These are phyloP conservation scores for Sphagnum fallax DNA, from an alignment of 228 moss, liverwort and hornwort species.

Conservation along the genomic window DNA sequence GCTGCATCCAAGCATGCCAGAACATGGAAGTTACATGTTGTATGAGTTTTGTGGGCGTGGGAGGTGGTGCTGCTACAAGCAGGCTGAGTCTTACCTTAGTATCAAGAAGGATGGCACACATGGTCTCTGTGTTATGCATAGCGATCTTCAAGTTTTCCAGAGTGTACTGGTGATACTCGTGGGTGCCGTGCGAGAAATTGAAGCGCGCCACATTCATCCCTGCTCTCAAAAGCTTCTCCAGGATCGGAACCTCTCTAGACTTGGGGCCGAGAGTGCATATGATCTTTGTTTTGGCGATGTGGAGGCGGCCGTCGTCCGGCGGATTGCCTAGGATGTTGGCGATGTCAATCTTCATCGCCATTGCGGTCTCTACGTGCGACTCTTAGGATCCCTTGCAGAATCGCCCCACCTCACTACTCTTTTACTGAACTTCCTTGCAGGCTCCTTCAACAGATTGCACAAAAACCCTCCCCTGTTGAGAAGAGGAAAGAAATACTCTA, in stretches of 20 bases:
- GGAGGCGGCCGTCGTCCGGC: slow-evolving; percentile 25
- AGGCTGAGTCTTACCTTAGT: slow-evolving; percentile 40
- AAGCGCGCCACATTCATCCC: slow-evolving; percentile 86
- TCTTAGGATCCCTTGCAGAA: too few species aligned
- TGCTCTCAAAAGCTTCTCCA: slow-evolving; percentile 67
- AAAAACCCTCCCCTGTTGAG: too few species aligned
- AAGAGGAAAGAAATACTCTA: too few species aligned
- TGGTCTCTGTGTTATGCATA: slow-evolving; percentile 54
- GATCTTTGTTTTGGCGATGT: slow-evolving; percentile 31
- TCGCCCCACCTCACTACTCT: too few species aligned
- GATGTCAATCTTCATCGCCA: slow-evolving; percentile 24
- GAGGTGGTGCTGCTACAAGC: too few species aligned
- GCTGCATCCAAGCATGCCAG: too few species aligned
- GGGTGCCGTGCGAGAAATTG: slow-evolving; percentile 78
- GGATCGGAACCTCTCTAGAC: slow-evolving; percentile 40
- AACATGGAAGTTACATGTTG: too few species aligned
- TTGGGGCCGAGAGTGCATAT: slow-evolving; percentile 63
- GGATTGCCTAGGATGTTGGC: slow-evolving; percentile 13
- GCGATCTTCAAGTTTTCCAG: slow-evolving; percentile 42
- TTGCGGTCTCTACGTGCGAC: background rate
- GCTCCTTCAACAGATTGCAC: too few species aligned
- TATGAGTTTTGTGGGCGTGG: too few species aligned
- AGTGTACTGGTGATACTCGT: slow-evolving; percentile 75
- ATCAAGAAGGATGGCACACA: slow-evolving; percentile 73
- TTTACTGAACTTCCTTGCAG: too few species aligned